Evolutionary conservation across 208 protist species (phyloP).

Genomic region (Tetramitus jugosus): DNA sequence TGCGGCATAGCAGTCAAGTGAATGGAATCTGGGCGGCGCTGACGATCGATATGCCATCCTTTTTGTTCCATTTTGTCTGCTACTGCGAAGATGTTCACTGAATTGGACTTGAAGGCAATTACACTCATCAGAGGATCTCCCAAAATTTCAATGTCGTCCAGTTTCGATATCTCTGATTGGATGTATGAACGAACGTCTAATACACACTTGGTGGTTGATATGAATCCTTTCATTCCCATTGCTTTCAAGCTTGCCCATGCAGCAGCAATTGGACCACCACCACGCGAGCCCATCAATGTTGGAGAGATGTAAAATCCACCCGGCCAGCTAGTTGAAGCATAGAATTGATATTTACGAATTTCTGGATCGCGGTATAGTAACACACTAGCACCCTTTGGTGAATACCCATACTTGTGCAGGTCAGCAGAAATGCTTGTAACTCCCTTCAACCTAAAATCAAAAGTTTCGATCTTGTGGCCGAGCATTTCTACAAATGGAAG

Average conservation of each 20-base stretch:
- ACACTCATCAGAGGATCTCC: not conserved
- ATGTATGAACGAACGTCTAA: not conserved
- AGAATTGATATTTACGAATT: constrained; percentile 28
- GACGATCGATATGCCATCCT: not conserved
- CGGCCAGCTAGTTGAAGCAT: constrained; percentile 23
- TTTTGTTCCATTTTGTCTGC: not conserved
- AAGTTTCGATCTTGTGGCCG: not conserved
- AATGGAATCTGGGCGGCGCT: not conserved
- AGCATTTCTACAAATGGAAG: constrained; percentile 6
- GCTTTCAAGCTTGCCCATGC: not conserved
- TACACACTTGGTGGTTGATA: not conserved
- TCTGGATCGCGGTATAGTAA: constrained; percentile 19
- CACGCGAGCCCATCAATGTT: constrained; percentile 17
- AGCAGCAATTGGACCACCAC: constrained; percentile 20
- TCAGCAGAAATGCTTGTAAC: constrained; percentile 30
- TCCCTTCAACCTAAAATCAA: constrained; percentile 27
- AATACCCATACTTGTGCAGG: constrained; percentile 34
- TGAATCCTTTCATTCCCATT: constrained; percentile 57
- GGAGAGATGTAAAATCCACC: constrained; percentile 23
- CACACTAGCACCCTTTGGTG: constrained; percentile 26
- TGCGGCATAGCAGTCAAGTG: not conserved
- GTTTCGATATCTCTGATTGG: not conserved
- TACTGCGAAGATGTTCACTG: not conserved
- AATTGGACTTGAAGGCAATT: not conserved
- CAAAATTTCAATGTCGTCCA: not conserved